Percentiles rank a stretch among this genome's conserved stretches.
phyloP scores from a whole-genome alignment of 2,329 filamentous ascomycete genomes.

The Myriangium duriaei region DNA sequence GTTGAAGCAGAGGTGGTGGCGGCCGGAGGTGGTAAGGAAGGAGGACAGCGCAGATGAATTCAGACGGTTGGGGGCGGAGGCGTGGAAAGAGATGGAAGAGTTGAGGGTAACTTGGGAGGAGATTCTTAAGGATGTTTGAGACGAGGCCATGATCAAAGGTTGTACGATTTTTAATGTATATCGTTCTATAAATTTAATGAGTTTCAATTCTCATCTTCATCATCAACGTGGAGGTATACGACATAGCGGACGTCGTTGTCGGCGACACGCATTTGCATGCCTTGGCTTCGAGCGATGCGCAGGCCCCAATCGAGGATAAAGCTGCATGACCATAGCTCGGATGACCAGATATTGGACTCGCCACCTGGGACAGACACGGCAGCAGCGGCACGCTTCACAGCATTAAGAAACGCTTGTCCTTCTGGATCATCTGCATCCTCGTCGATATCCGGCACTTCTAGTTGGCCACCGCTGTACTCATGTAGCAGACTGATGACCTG shows the following conservation, averaged over 20 bases:
- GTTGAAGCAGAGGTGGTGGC: slow-evolving; percentile 44
- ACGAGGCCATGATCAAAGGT: no score
- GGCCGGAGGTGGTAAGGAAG: slow-evolving; percentile 46
- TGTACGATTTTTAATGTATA: slow-evolving; percentile 16
- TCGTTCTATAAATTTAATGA: no score
- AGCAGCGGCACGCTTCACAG: slow-evolving; percentile 10
- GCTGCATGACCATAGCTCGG: slow-evolving; percentile 16
- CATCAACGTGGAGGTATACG: slow-evolving; percentile 19
- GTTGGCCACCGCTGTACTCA: slow-evolving; percentile 14
- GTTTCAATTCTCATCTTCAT: no score
- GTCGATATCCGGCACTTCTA: slow-evolving; percentile 11
- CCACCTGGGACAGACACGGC: slow-evolving; percentile 2
- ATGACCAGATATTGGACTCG: slow-evolving; percentile 15
- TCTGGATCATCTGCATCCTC: slow-evolving; percentile 15
- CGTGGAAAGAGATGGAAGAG: slow-evolving; percentile 27
- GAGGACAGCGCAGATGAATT: slow-evolving; percentile 57
- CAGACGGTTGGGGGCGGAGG: slow-evolving; percentile 50
- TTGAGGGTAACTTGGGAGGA: slow-evolving; percentile 26
- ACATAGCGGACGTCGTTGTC: slow-evolving; percentile 19
- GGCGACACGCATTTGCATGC: slow-evolving; percentile 22
- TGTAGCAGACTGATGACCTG: slow-evolving; percentile 12
- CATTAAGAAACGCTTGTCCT: slow-evolving; percentile 10
- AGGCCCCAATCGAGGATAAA: slow-evolving; percentile 21
- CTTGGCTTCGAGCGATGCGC: slow-evolving; percentile 19
- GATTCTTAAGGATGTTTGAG: neutral